phyloP scores from a whole-genome alignment of 2,329 filamentous ascomycete species.

The Colletotrichum sp. region DNA sequence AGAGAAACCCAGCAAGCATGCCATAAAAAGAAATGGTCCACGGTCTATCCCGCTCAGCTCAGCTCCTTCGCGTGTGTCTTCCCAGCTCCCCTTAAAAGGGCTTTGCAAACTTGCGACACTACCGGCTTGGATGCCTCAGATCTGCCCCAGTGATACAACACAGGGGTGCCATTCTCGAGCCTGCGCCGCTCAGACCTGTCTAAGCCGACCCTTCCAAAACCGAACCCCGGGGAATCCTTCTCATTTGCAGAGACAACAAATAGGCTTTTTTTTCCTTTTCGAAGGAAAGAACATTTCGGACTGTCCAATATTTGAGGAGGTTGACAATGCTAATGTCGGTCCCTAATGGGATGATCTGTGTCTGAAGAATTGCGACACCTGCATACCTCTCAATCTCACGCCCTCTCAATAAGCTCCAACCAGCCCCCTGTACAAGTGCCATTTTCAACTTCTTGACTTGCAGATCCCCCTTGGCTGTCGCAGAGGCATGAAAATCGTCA shows the following conservation, averaged over 20 bases:
- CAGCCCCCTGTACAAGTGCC: background rate
- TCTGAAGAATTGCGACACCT: background rate
- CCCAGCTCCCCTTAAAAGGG: background rate
- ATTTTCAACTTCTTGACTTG: background rate
- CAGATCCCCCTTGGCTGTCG: background rate
- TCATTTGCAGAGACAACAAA: background rate
- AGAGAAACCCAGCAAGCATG: background rate
- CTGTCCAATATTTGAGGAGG: background rate
- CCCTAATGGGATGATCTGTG: constrained; percentile 1
- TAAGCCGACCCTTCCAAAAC: background rate
- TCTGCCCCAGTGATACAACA: constrained; percentile 14
- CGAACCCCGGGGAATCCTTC: background rate
- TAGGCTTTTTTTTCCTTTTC: background rate
- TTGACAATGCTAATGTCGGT: background rate
- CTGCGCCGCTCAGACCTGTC: background rate
- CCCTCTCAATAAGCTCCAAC: background rate
- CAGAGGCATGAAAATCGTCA: background rate
- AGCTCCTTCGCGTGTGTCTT: background rate
- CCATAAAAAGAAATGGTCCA: background rate
- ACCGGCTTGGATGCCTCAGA: constrained; percentile 18
- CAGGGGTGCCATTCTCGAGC: background rate
- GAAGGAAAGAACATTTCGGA: background rate
- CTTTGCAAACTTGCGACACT: constrained; percentile 13
- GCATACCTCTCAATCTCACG: background rate
- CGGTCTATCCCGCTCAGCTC: background rate